Evolutionary conservation across 106 monocot species (phyloP).

Genomic region (Ottelia alismoides): DNA sequence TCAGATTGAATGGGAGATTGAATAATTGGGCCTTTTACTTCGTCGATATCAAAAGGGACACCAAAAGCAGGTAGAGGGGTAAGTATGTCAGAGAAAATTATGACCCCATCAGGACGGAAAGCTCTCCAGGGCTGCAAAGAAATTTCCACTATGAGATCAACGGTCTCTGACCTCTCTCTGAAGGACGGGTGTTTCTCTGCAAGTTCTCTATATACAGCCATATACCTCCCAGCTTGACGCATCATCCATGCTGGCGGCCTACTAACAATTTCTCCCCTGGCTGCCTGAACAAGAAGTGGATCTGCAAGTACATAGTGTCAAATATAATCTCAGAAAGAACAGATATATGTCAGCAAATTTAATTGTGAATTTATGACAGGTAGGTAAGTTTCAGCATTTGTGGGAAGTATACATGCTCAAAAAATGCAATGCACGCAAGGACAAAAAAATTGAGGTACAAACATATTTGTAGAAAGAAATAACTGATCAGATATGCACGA

Average conservation of each 20-base stretch:
- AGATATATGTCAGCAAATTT: background rate
- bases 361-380: background rate
- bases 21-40: constrained; percentile 77
- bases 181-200: constrained; percentile 80
- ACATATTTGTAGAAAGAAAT: too few relatives aligned
- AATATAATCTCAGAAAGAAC: background rate
- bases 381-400: too few relatives aligned
- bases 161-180: constrained; percentile 86
- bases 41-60: constrained; percentile 87
- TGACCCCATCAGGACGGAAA: constrained; percentile 85
- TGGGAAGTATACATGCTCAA: too few relatives aligned
- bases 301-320: constrained; percentile 29
- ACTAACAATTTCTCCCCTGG: constrained; percentile 42
- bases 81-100: constrained; percentile 95
- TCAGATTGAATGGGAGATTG: constrained; percentile 48
- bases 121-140: constrained; percentile 96
- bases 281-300: constrained; percentile 82
- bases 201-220: constrained; percentile 75
- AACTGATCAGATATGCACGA: too few relatives aligned
- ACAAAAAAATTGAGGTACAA: too few relatives aligned
- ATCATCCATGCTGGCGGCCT: constrained; percentile 99
- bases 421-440: background rate
- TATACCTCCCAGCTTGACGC: constrained; percentile 98
- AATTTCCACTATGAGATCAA: constrained; percentile 92
- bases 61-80: constrained; percentile 93